Percentiles rank a stretch among this genome's conserved stretches.
These are phyloP conservation scores for Diaporthe citriasiana DNA, from an alignment of 2,329 filamentous ascomycete species.

Conservation along the genomic window DNA sequence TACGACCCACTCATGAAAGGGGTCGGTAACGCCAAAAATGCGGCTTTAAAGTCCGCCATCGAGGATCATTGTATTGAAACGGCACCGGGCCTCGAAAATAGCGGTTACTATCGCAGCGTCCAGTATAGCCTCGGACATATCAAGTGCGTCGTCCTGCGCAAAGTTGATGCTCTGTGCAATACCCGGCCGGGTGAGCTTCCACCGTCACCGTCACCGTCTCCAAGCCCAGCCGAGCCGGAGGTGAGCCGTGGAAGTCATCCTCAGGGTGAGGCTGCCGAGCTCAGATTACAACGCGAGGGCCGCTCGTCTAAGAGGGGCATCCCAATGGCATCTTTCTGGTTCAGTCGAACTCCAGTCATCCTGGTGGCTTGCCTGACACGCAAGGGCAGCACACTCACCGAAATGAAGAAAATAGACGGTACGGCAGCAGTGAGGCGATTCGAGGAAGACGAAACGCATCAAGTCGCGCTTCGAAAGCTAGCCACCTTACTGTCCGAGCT, in stretches of 20 bases:
- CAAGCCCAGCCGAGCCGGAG: neutral
- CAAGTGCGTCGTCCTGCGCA: neutral
- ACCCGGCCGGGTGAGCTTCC: too few relatives aligned
- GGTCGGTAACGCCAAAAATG: accelerated
- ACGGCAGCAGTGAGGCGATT: neutral
- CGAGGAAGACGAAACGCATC: neutral
- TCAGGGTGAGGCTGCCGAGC: neutral
- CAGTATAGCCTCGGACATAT: neutral
- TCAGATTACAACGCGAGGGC: neutral
- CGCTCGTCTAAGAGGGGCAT: too few relatives aligned
- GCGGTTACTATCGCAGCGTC: neutral
- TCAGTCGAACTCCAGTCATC: neutral
- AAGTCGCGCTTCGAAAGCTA: neutral
- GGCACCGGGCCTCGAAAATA: neutral
- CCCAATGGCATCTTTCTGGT: neutral
- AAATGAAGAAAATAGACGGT: neutral
- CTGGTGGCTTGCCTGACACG: neutral
- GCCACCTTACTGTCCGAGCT: constrained; percentile 3
- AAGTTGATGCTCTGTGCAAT: neutral
- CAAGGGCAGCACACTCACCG: neutral
- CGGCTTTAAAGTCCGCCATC: neutral
- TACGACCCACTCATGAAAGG: neutral
- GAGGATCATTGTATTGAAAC: neutral
- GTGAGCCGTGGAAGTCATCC: too few relatives aligned
- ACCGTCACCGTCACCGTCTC: neutral